Evolutionary conservation across 805 yeast species (phyloP).

Genomic region (Metschnikowia arizonensis): DNA sequence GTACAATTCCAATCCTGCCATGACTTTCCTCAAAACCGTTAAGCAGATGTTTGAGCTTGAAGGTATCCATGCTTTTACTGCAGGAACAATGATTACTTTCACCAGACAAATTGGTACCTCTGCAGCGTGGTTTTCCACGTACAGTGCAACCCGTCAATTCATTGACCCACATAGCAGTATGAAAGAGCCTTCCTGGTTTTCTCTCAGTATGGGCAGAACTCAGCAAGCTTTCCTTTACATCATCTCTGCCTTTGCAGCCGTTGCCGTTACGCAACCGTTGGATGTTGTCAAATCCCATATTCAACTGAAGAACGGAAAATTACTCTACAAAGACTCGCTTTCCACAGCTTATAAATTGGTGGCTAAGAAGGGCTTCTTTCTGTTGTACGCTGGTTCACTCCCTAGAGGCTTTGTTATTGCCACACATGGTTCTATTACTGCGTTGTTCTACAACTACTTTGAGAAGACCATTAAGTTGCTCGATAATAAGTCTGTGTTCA

Average conservation of each 20-base stretch:
- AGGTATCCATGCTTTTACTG: slow-evolving; percentile 74
- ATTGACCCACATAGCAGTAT: slow-evolving; percentile 46
- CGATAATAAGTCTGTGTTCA: slow-evolving; percentile 17
- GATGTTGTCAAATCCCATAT: slow-evolving; percentile 84
- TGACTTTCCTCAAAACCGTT: slow-evolving; percentile 48
- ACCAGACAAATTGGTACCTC: slow-evolving; percentile 75
- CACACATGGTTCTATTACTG: slow-evolving; percentile 65
- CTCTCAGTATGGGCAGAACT: slow-evolving; percentile 37
- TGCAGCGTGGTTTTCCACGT: slow-evolving; percentile 79
- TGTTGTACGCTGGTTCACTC: slow-evolving; percentile 35
- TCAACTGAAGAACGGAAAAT: slow-evolving; percentile 69
- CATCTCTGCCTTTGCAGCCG: slow-evolving; percentile 67
- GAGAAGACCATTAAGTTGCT: slow-evolving; percentile 29
- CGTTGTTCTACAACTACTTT: slow-evolving; percentile 56
- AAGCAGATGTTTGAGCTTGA: slow-evolving; percentile 66
- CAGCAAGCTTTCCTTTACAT: slow-evolving; percentile 50
- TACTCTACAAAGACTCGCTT: slow-evolving; percentile 56
- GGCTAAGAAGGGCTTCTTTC: slow-evolving; percentile 28
- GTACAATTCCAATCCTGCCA: slow-evolving; percentile 53
- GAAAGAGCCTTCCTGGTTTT: slow-evolving; percentile 39
- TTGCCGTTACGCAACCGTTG: slow-evolving; percentile 78
- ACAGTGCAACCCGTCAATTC: slow-evolving; percentile 70
- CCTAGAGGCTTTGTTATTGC: slow-evolving; percentile 72
- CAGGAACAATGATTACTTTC: slow-evolving; percentile 81
- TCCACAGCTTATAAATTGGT: slow-evolving; percentile 27